Percentiles rank a stretch among this genome's conserved stretches.
Evolutionary conservation across 257 asterid genomes (phyloP).

Genomic region (Nicotiana sylvestris): DNA sequence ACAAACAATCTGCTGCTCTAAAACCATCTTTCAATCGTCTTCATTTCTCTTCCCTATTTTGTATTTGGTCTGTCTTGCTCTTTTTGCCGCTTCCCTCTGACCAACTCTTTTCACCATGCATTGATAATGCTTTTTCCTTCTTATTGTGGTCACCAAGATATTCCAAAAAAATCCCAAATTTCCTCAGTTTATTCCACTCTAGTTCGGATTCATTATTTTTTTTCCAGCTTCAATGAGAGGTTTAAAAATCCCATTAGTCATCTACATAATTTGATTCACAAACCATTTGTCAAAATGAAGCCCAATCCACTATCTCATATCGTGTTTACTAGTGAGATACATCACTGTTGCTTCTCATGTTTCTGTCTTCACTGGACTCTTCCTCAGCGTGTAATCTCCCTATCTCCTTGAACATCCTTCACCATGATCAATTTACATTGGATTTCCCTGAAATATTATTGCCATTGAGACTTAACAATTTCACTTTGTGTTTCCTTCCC

Average conservation of each 20-base stretch:
- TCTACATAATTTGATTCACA: background rate
- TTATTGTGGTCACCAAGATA: background rate
- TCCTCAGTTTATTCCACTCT: background rate
- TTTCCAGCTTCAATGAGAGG: background rate
- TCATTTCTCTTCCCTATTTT: background rate
- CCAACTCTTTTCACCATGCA: background rate
- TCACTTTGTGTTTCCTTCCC: background rate
- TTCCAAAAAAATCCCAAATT: background rate
- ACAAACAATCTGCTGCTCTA: background rate
- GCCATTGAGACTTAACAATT: background rate
- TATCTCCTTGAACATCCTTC: background rate
- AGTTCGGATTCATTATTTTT: background rate
- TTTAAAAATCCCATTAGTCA: background rate
- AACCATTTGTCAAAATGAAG: background rate
- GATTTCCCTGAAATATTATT: background rate
- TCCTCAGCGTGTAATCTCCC: background rate
- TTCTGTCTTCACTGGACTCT: background rate
- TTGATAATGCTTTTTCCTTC: conserved; percentile 5
- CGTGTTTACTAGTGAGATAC: background rate
- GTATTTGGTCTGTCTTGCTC: background rate
- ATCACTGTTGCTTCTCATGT: background rate
- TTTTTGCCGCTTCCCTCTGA: background rate
- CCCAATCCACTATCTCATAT: background rate
- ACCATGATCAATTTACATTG: background rate
- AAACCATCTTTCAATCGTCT: background rate